Percentiles rank a stretch among this genome's conserved stretches.
Evolutionary conservation across 345 rosid genomes (phyloP).

Genomic region (Passiflora organensis): DNA sequence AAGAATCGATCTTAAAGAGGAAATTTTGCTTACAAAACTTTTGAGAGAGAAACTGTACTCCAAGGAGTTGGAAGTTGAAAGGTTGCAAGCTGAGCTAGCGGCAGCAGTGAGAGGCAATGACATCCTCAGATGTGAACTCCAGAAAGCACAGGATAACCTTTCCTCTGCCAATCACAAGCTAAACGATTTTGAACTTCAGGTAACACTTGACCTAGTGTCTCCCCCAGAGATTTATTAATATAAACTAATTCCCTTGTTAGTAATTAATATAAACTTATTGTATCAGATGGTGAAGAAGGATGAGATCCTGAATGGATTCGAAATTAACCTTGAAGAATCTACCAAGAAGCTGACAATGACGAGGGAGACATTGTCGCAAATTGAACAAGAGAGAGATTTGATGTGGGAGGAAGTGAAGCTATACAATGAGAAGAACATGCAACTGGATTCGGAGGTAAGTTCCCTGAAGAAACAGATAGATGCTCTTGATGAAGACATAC

Average conservation of each 20-base stretch:
- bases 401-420: constrained; percentile 81
- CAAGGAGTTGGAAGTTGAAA: constrained; percentile 81
- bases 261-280: too few relatives aligned
- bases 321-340: constrained; percentile 56
- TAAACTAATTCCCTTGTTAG: too few relatives aligned
- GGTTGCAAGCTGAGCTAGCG: constrained; percentile 77
- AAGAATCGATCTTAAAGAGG: constrained; percentile 63
- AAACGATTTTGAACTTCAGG: constrained; percentile 86
- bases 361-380: constrained; percentile 55
- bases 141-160: constrained; percentile 61
- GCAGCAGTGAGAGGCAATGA: constrained; percentile 79
- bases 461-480: constrained; percentile 65
- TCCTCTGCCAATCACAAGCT: constrained; percentile 58
- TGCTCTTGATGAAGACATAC: constrained; percentile 66
- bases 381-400: constrained; percentile 69
- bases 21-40: constrained; percentile 60
- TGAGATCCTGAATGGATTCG: constrained; percentile 45
- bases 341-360: constrained; percentile 44
- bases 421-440: constrained; percentile 79
- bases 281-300: constrained; percentile 76
- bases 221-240: too few relatives aligned
- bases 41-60: constrained; percentile 79
- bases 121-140: constrained; percentile 63
- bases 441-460: constrained; percentile 62
- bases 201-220: constrained; percentile 26